phyloP scores from a whole-genome alignment of 805 yeast genomes.

The Saccharomycopsis fermentans region DNA sequence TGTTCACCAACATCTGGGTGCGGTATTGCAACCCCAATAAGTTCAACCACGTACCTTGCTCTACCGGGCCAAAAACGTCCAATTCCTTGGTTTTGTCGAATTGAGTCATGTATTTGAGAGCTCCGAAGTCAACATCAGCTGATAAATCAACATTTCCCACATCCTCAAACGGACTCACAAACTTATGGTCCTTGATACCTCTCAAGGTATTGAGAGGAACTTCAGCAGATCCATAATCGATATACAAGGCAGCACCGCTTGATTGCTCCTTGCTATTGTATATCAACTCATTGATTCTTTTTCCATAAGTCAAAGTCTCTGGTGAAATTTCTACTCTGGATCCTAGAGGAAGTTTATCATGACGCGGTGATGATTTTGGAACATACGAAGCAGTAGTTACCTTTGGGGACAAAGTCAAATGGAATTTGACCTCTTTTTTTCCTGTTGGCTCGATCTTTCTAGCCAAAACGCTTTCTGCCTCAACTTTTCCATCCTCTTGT shows the following conservation, averaged over 20 bases:
- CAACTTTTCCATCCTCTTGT: conserved; percentile 15
- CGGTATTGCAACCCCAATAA: conserved; percentile 66
- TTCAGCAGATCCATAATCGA: conserved; percentile 66
- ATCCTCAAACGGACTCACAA: conserved; percentile 62
- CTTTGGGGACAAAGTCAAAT: conserved; percentile 44
- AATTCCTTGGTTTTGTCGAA: conserved; percentile 21
- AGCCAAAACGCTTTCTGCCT: neutral
- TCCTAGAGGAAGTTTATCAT: conserved; percentile 40
- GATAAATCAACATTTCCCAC: conserved; percentile 80
- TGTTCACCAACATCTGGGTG: conserved; percentile 45
- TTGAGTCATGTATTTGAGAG: conserved; percentile 33
- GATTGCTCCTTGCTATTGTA: conserved; percentile 26
- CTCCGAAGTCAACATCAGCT: conserved; percentile 72
- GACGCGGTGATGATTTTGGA: conserved; percentile 43
- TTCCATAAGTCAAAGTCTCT: conserved; percentile 51
- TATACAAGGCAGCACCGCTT: conserved; percentile 55
- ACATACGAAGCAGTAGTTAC: conserved; percentile 55
- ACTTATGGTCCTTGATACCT: conserved; percentile 61
- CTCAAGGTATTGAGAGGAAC: conserved; percentile 66
- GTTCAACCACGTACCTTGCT: conserved; percentile 75
- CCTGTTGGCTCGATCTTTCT: neutral
- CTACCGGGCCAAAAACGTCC: conserved; percentile 44
- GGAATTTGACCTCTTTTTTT: conserved; percentile 32
- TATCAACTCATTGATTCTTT: conserved; percentile 38
- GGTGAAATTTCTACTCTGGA: conserved; percentile 66